phyloP scores from a whole-genome alignment of 352 stramenopile species.

The Globisporangium abappressorium region DNA sequence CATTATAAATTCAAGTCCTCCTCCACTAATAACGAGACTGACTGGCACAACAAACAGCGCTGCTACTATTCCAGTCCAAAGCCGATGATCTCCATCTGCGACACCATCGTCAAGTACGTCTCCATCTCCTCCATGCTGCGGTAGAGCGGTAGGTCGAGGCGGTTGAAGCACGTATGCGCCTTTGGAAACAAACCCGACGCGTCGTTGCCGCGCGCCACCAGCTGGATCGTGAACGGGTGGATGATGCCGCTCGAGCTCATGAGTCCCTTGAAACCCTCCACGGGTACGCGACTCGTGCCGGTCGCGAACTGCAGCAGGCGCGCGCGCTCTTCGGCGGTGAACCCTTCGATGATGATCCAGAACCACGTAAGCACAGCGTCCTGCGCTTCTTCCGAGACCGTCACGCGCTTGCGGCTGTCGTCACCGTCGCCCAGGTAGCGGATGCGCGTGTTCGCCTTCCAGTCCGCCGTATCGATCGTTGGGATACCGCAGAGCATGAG shows the following conservation, averaged over 20 bases:
- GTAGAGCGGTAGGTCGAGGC: constrained; percentile 76
- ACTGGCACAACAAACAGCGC: neutral
- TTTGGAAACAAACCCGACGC: constrained; percentile 54
- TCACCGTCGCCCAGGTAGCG: constrained; percentile 53
- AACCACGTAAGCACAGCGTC: constrained; percentile 68
- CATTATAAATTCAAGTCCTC: neutral
- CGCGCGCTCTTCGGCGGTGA: constrained; percentile 66
- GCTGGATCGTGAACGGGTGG: constrained; percentile 77
- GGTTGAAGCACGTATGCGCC: constrained; percentile 86
- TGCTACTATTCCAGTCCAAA: constrained; percentile 68
- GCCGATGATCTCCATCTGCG: constrained; percentile 77
- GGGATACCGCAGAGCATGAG: constrained; percentile 74
- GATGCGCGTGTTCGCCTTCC: constrained; percentile 53
- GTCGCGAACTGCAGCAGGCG: constrained; percentile 76
- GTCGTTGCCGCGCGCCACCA: constrained; percentile 47
- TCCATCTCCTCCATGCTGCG: constrained; percentile 64
- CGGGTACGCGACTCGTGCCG: constrained; percentile 71
- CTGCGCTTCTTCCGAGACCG: constrained; percentile 32
- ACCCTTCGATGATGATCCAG: constrained; percentile 56
- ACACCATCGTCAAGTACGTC: constrained; percentile 73
- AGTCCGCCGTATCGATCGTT: constrained; percentile 65
- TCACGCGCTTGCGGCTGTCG: constrained; percentile 26
- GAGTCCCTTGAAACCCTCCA: constrained; percentile 77
- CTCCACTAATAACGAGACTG: neutral
- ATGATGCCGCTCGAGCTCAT: constrained; percentile 81